Percentiles rank a stretch among this genome's conserved stretches.
Conservation (phyloP, 129 eudicot genomes). For the Flaveria sonorensis region DNA sequence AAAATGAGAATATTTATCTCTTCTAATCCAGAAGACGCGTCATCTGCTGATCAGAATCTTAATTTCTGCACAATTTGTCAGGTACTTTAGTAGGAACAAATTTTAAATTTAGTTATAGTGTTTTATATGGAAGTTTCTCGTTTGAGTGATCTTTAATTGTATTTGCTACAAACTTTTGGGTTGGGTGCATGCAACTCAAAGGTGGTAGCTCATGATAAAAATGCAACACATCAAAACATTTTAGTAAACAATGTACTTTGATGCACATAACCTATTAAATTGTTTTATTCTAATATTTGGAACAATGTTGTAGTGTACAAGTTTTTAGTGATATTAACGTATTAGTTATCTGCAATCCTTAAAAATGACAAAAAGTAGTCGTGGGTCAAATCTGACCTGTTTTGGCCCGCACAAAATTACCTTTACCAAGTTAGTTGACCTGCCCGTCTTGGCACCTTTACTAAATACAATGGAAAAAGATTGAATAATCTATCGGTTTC, state of each 20-base stretch:
- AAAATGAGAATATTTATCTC: slow-evolving; percentile 52
- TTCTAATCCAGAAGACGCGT: slow-evolving; percentile 38
- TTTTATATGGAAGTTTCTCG: background rate
- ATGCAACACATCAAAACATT: too few species aligned
- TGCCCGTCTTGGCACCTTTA: background rate
- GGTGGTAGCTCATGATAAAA: background rate
- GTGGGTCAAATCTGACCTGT: background rate
- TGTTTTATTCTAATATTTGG: too few species aligned
- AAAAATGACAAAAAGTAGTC: background rate
- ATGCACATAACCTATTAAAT: too few species aligned
- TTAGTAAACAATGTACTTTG: too few species aligned
- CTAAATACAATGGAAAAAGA: background rate
- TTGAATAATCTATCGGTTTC: background rate
- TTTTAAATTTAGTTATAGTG: background rate
- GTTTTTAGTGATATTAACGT: too few species aligned
- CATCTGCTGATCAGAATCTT: slow-evolving; percentile 46
- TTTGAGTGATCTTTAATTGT: background rate
- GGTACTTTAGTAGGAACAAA: slow-evolving; percentile 34
- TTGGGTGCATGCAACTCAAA: slow-evolving; percentile 4
- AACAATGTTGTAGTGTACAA: too few species aligned
- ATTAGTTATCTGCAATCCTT: background rate
- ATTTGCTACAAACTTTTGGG: background rate
- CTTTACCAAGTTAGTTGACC: background rate
- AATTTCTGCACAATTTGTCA: slow-evolving; percentile 79
- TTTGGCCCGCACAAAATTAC: background rate